These are phyloP conservation scores for Stipa capillata DNA, from an alignment of 176 grass and related monocot genomes.

Conservation along the genomic window DNA sequence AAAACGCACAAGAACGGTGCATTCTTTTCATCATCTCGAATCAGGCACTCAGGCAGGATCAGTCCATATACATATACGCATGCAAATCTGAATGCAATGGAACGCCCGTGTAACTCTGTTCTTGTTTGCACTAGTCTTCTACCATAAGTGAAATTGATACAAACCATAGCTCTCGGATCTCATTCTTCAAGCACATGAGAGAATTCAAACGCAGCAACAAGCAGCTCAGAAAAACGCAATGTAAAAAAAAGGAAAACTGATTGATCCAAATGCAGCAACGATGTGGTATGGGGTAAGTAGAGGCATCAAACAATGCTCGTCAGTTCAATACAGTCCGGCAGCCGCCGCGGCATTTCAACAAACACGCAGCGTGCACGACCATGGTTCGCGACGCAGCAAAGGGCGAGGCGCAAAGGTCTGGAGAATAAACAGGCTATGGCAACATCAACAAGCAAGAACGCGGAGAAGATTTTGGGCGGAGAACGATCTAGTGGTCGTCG, in stretches of 20 bases:
- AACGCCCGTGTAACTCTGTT: neutral
- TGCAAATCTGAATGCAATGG: neutral
- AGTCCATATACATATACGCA: neutral
- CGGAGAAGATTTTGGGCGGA: neutral
- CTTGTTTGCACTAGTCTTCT: neutral
- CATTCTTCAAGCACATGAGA: neutral
- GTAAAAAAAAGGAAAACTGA: neutral
- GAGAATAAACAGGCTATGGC: neutral
- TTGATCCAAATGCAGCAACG: neutral
- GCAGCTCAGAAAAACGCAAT: neutral
- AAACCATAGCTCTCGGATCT: neutral
- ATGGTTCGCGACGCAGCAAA: neutral
- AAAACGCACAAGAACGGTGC: neutral
- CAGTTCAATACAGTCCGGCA: neutral
- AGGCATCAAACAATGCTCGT: neutral
- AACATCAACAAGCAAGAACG: neutral
- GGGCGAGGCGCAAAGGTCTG: too few species aligned
- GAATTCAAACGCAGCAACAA: neutral
- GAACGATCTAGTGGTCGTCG: neutral
- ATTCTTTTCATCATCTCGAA: neutral
- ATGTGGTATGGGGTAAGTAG: neutral
- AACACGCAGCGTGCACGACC: conserved; percentile 15
- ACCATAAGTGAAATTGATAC: neutral
- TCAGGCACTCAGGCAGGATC: neutral
- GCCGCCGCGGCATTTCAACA: conserved; percentile 27